Evolutionary conservation across 345 rosid species (phyloP), one percentile per base, ranked within the genome.

Genomic region (Hibiscus trionum): DNA sequence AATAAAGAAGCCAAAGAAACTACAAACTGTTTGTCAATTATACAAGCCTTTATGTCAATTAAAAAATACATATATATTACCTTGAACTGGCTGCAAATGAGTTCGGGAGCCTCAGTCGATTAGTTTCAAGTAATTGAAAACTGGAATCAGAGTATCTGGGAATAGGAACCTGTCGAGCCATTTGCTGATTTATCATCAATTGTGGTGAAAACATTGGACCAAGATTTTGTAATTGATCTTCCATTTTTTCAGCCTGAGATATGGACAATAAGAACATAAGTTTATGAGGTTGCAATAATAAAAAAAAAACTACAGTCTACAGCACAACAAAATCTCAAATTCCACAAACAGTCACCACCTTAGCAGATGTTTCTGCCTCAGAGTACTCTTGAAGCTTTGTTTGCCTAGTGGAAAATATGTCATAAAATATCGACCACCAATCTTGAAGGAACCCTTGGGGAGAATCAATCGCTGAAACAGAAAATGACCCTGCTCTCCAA

Each of bases 371-470:
- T 24, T 68, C 70, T 14, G 56, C 67, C 50, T 21, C 42, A 24
- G 24, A 16, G 21, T 33, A 52, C 27, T 59, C 71, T 19, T 15
- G 67, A 27, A 64, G 16, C 55, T 24, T 50, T 24, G 6, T 53
- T 44, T 70, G 76, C 66, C 63, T 67, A 37, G 77, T 44, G 27
- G 49, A 31, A 71, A 52, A 80, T n/a, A 24, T 9, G 1, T 80
- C 84, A 59, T 76, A 53, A 64, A 83, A 80, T 37, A 72, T 3
- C 7, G 73, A 35, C 78, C 82, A 83, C 86, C 86, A 83, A 72
- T 83, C 86, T 19, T 37, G 56, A 62, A 83, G 62, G 52, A 80
- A 80, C 64, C 81, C 84, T 37, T 65, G 27, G 2, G 72, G 58
- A 50, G 74, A 12, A 56, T 80, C 77, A 64, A 72, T 69, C 24